A percentile compares a stretch with the other conserved stretches of the same genome.
Evolutionary conservation across 2,329 filamentous ascomycete species (phyloP).

Genomic region (Helminthosporium solani): DNA sequence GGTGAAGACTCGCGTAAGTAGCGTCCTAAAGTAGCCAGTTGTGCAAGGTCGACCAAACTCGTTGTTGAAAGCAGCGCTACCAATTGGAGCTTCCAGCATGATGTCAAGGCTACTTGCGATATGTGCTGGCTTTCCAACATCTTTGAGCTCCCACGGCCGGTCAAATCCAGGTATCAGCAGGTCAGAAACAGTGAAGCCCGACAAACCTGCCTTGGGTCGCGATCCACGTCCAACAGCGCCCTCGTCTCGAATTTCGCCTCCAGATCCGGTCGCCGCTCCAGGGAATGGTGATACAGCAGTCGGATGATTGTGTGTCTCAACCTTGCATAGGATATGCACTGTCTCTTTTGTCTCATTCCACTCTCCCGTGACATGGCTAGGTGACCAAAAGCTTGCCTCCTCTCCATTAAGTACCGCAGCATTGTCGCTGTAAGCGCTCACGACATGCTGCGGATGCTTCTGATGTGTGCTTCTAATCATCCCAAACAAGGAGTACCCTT

Average conservation of each 20-base stretch:
- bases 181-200: conserved; percentile 94
- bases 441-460: conserved; percentile 73
- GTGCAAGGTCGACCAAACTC: conserved; percentile 92
- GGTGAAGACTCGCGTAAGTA: conserved; percentile 69
- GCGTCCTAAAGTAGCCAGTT: conserved; percentile 85
- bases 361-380: conserved; percentile 79
- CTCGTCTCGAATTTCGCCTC: conserved; percentile 94
- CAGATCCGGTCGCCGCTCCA: conserved; percentile 91
- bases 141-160: conserved; percentile 80
- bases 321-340: conserved; percentile 87
- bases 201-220: conserved; percentile 85
- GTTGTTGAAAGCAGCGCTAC: conserved; percentile 94
- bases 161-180: conserved; percentile 80
- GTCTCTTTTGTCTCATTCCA: conserved; percentile 86
- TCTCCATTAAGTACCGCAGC: conserved; percentile 85
- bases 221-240: conserved; percentile 92
- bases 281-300: conserved; percentile 93
- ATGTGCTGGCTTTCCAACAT: conserved; percentile 85
- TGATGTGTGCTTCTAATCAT: conserved; percentile 97
- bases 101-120: conserved; percentile 94
- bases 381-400: conserved; percentile 77
- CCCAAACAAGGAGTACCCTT: conserved; percentile 79
- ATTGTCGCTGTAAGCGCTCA: conserved; percentile 97
- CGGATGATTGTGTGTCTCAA: conserved; percentile 97
- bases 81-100: conserved; percentile 95